Conservation (phyloP, 371 early-diverging fungal species). For the Rhizopus microsporus region DNA sequence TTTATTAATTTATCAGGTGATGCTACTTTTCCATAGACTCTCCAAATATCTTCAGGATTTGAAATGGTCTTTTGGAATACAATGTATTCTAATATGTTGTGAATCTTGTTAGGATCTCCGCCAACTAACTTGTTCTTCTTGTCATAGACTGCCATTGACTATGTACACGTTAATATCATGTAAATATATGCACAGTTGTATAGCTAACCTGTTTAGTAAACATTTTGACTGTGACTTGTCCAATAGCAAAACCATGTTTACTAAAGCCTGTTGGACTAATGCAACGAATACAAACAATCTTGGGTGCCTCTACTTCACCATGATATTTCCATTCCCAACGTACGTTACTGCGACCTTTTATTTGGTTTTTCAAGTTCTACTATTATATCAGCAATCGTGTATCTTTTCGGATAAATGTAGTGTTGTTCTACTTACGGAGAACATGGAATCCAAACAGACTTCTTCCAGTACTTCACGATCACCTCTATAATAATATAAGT, state of each 20-base stretch:
- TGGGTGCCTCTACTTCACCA: conserved; percentile 59
- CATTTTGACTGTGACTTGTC: conserved; percentile 70
- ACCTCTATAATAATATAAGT: conserved; percentile 41
- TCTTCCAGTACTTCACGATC: conserved; percentile 61
- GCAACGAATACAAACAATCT: conserved; percentile 66
- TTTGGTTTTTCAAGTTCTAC: conserved; percentile 65
- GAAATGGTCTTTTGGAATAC: conserved; percentile 73
- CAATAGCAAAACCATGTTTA: conserved; percentile 56
- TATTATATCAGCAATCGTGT: not conserved
- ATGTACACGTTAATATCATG: not conserved
- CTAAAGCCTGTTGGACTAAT: conserved; percentile 46
- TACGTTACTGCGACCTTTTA: conserved; percentile 60
- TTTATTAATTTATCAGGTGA: conserved; percentile 43
- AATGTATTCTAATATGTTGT: conserved; percentile 65
- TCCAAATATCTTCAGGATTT: conserved; percentile 69
- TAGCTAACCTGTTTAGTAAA: conserved; percentile 63
- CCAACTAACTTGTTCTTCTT: conserved; percentile 59
- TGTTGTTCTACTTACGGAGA: conserved; percentile 38
- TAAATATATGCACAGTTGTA: not conserved
- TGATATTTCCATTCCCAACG: conserved; percentile 70
- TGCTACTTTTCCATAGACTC: conserved; percentile 70
- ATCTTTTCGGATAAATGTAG: not conserved
- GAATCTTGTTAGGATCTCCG: conserved; percentile 59
- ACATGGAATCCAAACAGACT: conserved; percentile 66
- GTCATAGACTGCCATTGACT: conserved; percentile 65